Conservation (phyloP, 2,329 filamentous ascomycete species). For the Ceratocystiopsis brevicomis region DNA sequence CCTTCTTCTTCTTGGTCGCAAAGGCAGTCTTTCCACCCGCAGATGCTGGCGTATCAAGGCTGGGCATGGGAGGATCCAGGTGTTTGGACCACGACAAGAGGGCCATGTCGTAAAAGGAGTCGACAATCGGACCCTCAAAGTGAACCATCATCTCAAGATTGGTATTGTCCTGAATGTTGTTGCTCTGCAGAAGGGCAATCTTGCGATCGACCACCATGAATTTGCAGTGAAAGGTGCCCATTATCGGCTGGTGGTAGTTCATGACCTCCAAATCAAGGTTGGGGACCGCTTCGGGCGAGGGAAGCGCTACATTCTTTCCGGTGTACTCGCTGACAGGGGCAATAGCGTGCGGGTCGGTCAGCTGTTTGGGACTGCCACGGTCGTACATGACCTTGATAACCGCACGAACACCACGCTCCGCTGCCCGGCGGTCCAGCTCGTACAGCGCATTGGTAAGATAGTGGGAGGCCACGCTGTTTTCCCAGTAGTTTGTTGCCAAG, state of each 20-base stretch:
- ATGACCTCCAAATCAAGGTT: constrained; percentile 54
- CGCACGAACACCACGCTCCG: constrained; percentile 33
- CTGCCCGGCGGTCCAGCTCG: constrained; percentile 49
- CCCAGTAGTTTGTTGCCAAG: constrained; percentile 61
- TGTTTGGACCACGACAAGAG: constrained; percentile 52
- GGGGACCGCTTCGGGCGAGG: constrained; percentile 44
- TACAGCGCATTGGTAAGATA: constrained; percentile 49
- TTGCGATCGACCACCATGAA: constrained; percentile 59
- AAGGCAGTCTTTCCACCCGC: not conserved
- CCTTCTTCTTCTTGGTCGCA: too few relatives aligned
- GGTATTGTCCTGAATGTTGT: constrained; percentile 62
- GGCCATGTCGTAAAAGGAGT: constrained; percentile 56
- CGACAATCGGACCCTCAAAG: constrained; percentile 57
- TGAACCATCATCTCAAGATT: constrained; percentile 70
- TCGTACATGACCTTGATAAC: constrained; percentile 63
- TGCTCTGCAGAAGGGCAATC: constrained; percentile 54
- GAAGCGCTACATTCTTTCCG: constrained; percentile 38
- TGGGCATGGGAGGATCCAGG: constrained; percentile 40
- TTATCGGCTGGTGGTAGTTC: constrained; percentile 48
- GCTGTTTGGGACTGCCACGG: constrained; percentile 44
- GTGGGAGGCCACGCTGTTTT: constrained; percentile 45
- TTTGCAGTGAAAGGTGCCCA: constrained; percentile 63
- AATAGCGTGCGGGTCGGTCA: constrained; percentile 43
- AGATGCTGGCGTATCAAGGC: constrained; percentile 28
- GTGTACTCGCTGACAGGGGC: constrained; percentile 41